Evolutionary conservation across 495 filamentous ascomycete genomes (phyloP), one percentile per base, ranked within the genome.

Genomic region (Cairneyella variabilis): DNA sequence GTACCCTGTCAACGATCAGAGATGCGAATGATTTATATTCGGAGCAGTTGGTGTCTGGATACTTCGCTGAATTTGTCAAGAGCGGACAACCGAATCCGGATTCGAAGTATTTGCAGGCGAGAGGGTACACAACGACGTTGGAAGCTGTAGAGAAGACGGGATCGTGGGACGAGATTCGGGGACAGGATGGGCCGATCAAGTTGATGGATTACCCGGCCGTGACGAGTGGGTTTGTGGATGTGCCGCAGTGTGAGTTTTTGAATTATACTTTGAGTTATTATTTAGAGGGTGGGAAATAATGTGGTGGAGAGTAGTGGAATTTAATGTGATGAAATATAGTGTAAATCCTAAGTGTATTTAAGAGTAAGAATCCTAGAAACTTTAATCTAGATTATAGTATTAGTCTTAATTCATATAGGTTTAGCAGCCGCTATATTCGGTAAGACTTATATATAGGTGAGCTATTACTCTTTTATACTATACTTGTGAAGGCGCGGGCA

Each of bases 171-270:
- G 22, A 39, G 20, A 53, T 69, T 16, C 26, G 18, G 38, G 44
- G 40, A 2, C 32, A 40, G 48, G 47, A 63, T 11, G 69, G 70
- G 0, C 63, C 63, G 21, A 69, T 73, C 32, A 59, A 65, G 28
- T 44, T 66, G 8, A 48, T 73, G 16, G 66, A 71, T 55, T 73
- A 54, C 40, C 69, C 67, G 6, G 55, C 59, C 20, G 38, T 20
- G 11, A 38, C 39, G 32, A 56, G 43, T 5, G 23, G 48, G 12
- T 73, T 73, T 51, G 48, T 67, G 57, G 67, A 71, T 53, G 48
- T 62, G 27, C 47, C 57, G 43, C 70, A 73, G 60, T 73, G 70
- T 56, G 61, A 56, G 36, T 71, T 65, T 41, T 54, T 73, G 54
- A 65, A 63, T 32, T 67, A 70, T 53, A 56, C 61, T 22, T 36